Base-by-base conservation (phyloP, 495 filamentous ascomycete species). In the Penicillium paradoxum region DNA sequence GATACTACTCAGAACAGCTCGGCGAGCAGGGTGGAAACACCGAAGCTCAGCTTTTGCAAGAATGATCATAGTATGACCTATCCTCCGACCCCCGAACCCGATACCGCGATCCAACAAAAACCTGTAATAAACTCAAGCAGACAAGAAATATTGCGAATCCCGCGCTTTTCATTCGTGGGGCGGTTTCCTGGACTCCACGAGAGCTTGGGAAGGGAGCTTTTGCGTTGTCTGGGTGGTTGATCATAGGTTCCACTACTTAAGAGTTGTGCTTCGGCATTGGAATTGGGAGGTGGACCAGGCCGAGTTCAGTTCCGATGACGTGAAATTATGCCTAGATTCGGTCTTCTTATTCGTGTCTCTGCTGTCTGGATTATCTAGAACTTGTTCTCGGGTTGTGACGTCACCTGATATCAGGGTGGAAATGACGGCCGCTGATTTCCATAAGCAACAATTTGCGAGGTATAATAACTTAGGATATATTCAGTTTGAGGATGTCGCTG, bases 121-220 rank as follows among this genome's bases (percentile, higher is more conserved):
- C 48, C 54, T 44, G 37, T 42, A 27, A 13, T 6, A 19, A 6
- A 29, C 25, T 33, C 15, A 8, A 19, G 22, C 2, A 36, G 41
- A 29, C 54, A 51, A 11, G 43, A 37, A 43, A 21, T 44, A 30
- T 57, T 57, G 54, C 29, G 49, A 57, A 57, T 57, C 4, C 1
- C 8, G 0, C 6, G 13, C 3, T 10, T 43, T 6, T 27, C 27
- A 54, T 54, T 54, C 15, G 52, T 34, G 52, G 43, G 14, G n/a
- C 27, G n/a, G 19, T 29, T 42, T 21, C 52, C 44, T 42, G 18
- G 19, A 42, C 9, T 33, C 34, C 6, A 13, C 21, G 30, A 22
- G 19, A 42, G 38, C 29, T 33, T 43, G 37, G 18, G n/a, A 3
- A 3, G 24, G 24, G 3, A 41, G 9, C 33, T 24, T 40, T 25